Percentiles rank a stretch among this genome's conserved stretches.
Conservation (phyloP, 306 rosid species). For the Clitoria ternatea region DNA sequence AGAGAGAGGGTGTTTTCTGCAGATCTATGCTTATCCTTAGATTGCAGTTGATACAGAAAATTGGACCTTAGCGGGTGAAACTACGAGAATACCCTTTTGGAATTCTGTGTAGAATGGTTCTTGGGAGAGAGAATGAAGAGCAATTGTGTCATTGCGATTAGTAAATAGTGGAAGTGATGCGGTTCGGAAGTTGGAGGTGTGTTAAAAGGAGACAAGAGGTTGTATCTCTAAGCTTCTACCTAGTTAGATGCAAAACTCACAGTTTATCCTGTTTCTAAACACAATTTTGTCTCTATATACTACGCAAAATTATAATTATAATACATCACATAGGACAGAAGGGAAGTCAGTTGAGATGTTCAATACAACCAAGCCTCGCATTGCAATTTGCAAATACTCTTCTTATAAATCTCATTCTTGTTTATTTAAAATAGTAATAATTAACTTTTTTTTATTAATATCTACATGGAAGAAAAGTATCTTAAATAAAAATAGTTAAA, state of each 20-base stretch:
- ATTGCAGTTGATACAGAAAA: conserved; percentile 36
- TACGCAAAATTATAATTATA: not conserved
- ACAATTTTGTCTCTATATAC: not conserved
- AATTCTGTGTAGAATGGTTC: not conserved
- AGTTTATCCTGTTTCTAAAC: not conserved
- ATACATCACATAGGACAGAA: conserved; percentile 15
- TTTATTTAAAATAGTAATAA: too few relatives aligned
- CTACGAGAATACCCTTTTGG: conserved; percentile 33
- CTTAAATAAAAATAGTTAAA: too few relatives aligned
- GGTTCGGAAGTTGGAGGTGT: conserved; percentile 29
- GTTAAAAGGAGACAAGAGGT: conserved; percentile 2
- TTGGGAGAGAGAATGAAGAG: too few relatives aligned
- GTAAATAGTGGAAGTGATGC: conserved; percentile 2
- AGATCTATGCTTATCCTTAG: conserved; percentile 42
- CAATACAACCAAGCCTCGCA: conserved; percentile 31
- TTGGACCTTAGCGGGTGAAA: not conserved
- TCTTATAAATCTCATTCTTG: too few relatives aligned
- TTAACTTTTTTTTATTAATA: too few relatives aligned
- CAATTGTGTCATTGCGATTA: conserved; percentile 1
- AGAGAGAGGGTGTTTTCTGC: conserved; percentile 1
- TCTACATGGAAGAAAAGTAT: too few relatives aligned
- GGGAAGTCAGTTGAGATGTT: conserved; percentile 19
- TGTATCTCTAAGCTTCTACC: not conserved
- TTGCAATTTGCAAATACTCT: too few relatives aligned
- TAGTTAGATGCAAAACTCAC: not conserved